Percentiles rank a stretch among this genome's conserved stretches.
Evolutionary conservation across 352 stramenopile genomes (phyloP).

Genomic region (Phytophthora sojae): DNA sequence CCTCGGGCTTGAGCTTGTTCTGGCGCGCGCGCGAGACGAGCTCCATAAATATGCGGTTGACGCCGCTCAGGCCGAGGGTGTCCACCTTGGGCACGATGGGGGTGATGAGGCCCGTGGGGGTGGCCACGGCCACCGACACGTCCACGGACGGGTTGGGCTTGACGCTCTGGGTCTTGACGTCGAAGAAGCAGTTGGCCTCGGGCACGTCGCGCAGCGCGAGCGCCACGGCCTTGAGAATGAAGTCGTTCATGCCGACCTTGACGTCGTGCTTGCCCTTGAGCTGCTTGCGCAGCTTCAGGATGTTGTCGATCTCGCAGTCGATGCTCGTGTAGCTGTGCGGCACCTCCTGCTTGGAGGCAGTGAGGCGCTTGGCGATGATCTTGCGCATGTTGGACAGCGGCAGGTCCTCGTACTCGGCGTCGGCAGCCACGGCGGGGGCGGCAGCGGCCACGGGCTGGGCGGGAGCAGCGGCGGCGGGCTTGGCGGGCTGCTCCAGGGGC

Average conservation of each 20-base stretch:
- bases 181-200: slow-evolving; percentile 90
- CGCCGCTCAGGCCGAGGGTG: slow-evolving; percentile 92
- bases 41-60: slow-evolving; percentile 97
- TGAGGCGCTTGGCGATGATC: slow-evolving; percentile 98
- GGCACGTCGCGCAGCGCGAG: slow-evolving; percentile 97
- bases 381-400: slow-evolving; percentile 97
- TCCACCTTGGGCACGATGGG: slow-evolving; percentile 98
- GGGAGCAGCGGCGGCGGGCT: slow-evolving; percentile 22
- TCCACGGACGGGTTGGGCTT: slow-evolving; percentile 93
- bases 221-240: slow-evolving; percentile 98
- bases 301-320: slow-evolving; percentile 95
- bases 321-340: slow-evolving; percentile 98
- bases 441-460: slow-evolving; percentile 23
- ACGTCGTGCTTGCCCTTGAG: slow-evolving; percentile 94
- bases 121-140: slow-evolving; percentile 98
- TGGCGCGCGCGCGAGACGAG: slow-evolving; percentile 95
- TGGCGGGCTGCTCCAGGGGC: slow-evolving; percentile 31
- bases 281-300: slow-evolving; percentile 92
- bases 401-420: slow-evolving; percentile 82
- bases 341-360: slow-evolving; percentile 96
- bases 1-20: slow-evolving; percentile 98
- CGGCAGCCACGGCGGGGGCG: slow-evolving; percentile 11
- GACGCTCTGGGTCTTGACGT: slow-evolving; percentile 64
- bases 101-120: slow-evolving; percentile 97
- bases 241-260: slow-evolving; percentile 99